phyloP scores from a whole-genome alignment of 768 basidiomycete genomes.

The Tylopilus intermedius region DNA sequence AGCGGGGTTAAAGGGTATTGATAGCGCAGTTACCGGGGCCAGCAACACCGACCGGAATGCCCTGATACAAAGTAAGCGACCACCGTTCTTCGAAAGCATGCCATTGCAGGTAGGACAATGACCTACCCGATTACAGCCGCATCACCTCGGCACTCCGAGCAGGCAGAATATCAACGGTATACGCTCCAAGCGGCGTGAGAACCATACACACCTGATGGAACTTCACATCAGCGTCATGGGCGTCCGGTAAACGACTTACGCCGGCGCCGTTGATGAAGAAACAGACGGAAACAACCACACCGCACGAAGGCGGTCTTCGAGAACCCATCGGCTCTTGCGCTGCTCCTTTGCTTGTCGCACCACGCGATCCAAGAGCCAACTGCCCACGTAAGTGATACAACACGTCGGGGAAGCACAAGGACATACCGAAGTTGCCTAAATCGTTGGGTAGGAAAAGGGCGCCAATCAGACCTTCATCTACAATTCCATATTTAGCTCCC shows the following conservation, averaged over 20 bases:
- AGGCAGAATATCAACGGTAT: slow-evolving; percentile 58
- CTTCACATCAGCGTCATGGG: not conserved
- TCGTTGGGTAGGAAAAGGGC: slow-evolving; percentile 25
- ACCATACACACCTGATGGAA: slow-evolving; percentile 48
- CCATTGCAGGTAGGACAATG: not conserved
- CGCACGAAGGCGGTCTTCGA: slow-evolving; percentile 63
- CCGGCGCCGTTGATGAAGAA: slow-evolving; percentile 63
- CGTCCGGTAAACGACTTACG: slow-evolving; percentile 33
- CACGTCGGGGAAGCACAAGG: not conserved
- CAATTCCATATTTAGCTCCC: slow-evolving; percentile 40
- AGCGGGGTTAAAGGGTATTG: not conserved
- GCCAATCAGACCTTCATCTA: slow-evolving; percentile 21
- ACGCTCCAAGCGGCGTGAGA: slow-evolving; percentile 51
- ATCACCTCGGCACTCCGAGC: slow-evolving; percentile 58
- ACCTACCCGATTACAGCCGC: slow-evolving; percentile 53
- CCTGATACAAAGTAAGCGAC: not conserved
- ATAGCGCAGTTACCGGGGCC: slow-evolving; percentile 16
- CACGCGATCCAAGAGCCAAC: slow-evolving; percentile 53
- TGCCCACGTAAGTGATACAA: slow-evolving; percentile 17
- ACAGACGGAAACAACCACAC: slow-evolving; percentile 45
- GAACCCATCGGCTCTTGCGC: slow-evolving; percentile 56
- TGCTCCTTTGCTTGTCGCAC: slow-evolving; percentile 44
- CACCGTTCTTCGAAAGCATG: not conserved
- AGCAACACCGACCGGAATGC: slow-evolving; percentile 23
- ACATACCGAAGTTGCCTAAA: slow-evolving; percentile 23